Conservation (phyloP, 495 filamentous ascomycete species). For the Chaetomium cochliodes region DNA sequence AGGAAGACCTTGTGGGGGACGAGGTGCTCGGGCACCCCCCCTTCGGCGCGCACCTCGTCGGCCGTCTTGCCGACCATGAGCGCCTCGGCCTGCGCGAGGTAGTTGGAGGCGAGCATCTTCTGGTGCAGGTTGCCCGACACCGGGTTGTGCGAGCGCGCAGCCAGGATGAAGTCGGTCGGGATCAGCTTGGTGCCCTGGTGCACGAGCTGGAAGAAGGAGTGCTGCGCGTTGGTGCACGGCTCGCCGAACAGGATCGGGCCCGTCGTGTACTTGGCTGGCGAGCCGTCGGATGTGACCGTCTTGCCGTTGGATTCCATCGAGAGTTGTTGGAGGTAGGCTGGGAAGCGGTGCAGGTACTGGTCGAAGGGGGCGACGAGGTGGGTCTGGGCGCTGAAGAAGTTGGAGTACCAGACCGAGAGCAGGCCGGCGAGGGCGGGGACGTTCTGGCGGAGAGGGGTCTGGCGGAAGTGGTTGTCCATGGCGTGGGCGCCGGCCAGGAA, state of each 20-base stretch:
- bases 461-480: constrained; percentile 98
- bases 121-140: constrained; percentile 89
- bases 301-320: constrained; percentile 99
- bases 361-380: constrained; percentile 97
- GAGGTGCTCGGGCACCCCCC: constrained; percentile 69
- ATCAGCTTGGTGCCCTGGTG: constrained; percentile 99
- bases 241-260: constrained; percentile 93
- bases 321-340: constrained; percentile 96
- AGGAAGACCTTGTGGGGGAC: constrained; percentile 99
- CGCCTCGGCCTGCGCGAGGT: constrained; percentile 95
- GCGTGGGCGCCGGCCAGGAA: constrained; percentile 94
- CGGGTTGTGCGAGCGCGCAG: constrained; percentile 94
- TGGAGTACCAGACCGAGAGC: constrained; percentile 95
- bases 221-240: constrained; percentile 97
- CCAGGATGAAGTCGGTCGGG: constrained; percentile 95
- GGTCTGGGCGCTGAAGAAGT: constrained; percentile 97
- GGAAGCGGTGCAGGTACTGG: constrained; percentile 98
- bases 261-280: constrained; percentile 95
- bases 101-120: constrained; percentile 98
- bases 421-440: constrained; percentile 91
- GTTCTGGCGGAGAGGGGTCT: constrained; percentile 87
- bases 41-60: constrained; percentile 85
- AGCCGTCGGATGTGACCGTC: constrained; percentile 85
- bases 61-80: constrained; percentile 97
- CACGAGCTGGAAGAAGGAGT: constrained; percentile 99